Percentiles rank a stretch among this genome's conserved stretches.
phyloP scores from a whole-genome alignment of 352 stramenopile species.

The Globisporangium sylvaticum region DNA sequence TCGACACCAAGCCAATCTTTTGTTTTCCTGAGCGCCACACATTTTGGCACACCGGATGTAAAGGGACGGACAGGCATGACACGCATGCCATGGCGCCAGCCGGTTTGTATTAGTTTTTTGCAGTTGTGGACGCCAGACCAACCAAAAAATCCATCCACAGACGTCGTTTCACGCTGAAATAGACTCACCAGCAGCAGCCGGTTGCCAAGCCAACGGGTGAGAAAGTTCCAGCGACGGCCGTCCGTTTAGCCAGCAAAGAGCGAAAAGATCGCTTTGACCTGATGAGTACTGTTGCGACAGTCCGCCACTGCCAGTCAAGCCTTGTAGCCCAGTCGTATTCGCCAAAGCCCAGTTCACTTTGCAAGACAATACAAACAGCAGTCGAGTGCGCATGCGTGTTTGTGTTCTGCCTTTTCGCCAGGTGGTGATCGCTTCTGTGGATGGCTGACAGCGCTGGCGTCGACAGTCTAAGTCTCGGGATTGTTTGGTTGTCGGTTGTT shows the following conservation, averaged over 20 bases:
- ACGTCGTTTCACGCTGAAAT: neutral
- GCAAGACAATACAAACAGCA: neutral
- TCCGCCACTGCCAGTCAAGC: neutral
- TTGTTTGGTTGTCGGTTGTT: constrained; percentile 2
- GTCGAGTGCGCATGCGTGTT: neutral
- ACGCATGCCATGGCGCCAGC: neutral
- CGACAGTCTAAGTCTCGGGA: neutral
- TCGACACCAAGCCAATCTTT: neutral
- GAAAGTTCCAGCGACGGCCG: neutral
- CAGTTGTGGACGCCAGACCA: neutral
- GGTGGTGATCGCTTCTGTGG: neutral
- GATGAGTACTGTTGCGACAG: neutral
- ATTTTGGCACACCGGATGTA: neutral
- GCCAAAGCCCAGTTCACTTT: neutral
- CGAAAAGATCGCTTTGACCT: neutral
- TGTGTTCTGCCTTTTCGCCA: neutral
- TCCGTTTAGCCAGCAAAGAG: neutral
- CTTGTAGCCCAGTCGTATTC: neutral
- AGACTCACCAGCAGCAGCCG: neutral
- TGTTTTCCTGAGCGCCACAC: neutral
- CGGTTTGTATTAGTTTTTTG: neutral
- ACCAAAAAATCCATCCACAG: neutral
- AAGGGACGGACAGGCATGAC: neutral
- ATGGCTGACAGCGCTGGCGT: neutral
- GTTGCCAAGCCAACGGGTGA: neutral